Base-by-base conservation (phyloP, 306 rosid genomes). In the Prunus armeniaca region DNA sequence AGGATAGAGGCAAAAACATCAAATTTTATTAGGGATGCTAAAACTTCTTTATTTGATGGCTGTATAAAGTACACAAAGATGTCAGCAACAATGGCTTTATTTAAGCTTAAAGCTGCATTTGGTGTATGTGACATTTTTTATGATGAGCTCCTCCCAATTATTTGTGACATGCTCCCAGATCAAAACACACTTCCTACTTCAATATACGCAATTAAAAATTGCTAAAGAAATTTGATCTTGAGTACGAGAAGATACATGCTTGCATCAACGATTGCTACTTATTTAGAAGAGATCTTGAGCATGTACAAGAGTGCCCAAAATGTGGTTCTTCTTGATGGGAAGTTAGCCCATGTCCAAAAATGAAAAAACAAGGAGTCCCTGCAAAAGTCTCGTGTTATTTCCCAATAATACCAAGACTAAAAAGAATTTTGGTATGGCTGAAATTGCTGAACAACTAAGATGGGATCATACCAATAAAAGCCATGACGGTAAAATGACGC, bases 231-330 rank as follows among this genome's bases (percentile, higher is more conserved):
- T 38, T 67, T 10, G 24, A 67, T 14, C 27, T 67, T 9, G 54
- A 25, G n/a, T 69, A 22, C 14, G 60, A 69, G 24, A 69, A 69
- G 28, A 69, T 69, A 20, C 60, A 50, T 69, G 61, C 74, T 47
- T 69, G 61, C 32, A 6, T 50, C 2, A 47, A 74, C 25, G 41
- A 49, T 63, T 46, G 63, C 28, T 75, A 49, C 60, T 47, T 63
- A 50, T 75, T 49, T 50, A 75, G 62, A 64, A 64, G 49, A 20
- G 61, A 74, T 18, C 14, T 38, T 5, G 47, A 63, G 22, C 41
- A 47, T 5, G 47, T 25, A 3, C 60, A 75, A n/a, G 47, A 52
- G 2, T 75, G 34, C 62, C 63, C 71, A 15, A 30, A 47, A 62
- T 75, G 71, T 27, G 18, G 27, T 1, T 27, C 50, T 24, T 32